Conservation (phyloP, 768 basidiomycete species). For the Russula olivacea region DNA sequence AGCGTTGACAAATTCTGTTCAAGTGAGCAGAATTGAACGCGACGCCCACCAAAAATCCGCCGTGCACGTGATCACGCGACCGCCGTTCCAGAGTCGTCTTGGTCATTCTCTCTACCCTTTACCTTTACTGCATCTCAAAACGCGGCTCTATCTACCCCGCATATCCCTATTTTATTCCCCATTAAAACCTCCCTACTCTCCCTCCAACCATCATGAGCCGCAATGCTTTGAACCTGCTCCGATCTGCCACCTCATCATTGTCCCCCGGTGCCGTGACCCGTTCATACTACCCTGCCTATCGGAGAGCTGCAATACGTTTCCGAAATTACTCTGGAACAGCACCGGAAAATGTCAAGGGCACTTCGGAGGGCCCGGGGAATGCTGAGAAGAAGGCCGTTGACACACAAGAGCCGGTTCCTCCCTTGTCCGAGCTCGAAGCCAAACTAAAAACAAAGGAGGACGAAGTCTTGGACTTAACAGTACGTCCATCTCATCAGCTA, state of each 20-base stretch:
- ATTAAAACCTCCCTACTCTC: conserved; percentile 13
- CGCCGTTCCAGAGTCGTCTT: background rate
- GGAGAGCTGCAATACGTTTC: conserved; percentile 26
- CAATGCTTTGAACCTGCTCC: conserved; percentile 47
- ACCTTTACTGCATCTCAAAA: background rate
- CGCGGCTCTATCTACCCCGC: conserved; percentile 1
- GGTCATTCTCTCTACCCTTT: background rate
- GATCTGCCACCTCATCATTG: conserved; percentile 53
- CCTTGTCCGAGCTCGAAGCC: conserved; percentile 33
- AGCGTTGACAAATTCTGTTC: no score
- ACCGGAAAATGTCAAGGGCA: conserved; percentile 31
- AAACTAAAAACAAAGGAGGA: conserved; percentile 78
- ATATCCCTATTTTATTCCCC: conserved; percentile 17
- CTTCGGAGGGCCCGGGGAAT: conserved; percentile 28
- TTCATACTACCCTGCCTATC: conserved; percentile 27
- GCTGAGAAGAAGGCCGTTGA: conserved; percentile 31
- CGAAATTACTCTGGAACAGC: conserved; percentile 61
- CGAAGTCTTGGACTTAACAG: conserved; percentile 79
- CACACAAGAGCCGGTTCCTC: conserved; percentile 19
- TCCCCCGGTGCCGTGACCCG: conserved; percentile 46
- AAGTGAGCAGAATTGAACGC: background rate
- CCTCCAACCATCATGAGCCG: conserved; percentile 42
- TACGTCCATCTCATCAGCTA: conserved; percentile 36
- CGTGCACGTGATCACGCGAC: conserved; percentile 13
- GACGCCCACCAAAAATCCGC: background rate